These are phyloP conservation scores for Boletus vinaceobasis DNA, from an alignment of 768 basidiomycete genomes.

Conservation along the genomic window DNA sequence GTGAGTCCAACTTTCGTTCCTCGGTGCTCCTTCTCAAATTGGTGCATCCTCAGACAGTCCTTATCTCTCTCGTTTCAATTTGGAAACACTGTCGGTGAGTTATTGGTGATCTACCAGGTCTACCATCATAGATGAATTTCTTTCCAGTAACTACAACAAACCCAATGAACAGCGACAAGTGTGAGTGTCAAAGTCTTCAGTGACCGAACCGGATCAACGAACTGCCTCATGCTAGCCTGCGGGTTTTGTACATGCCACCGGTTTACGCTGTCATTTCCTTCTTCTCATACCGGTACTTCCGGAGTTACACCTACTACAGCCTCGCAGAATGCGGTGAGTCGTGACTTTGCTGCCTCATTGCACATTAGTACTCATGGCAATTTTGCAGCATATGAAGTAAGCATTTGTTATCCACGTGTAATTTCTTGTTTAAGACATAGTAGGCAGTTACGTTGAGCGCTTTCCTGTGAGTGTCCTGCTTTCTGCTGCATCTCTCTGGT, in stretches of 20 bases:
- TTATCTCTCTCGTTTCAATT: slow-evolving; percentile 57
- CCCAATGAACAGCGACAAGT: slow-evolving; percentile 77
- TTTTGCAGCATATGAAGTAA: slow-evolving; percentile 63
- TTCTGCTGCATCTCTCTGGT: neutral
- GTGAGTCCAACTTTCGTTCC: slow-evolving; percentile 37
- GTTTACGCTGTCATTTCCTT: slow-evolving; percentile 83
- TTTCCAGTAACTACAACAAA: slow-evolving; percentile 63
- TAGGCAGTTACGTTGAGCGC: slow-evolving; percentile 82
- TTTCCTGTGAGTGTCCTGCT: slow-evolving; percentile 61
- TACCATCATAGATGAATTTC: neutral
- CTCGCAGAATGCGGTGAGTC: slow-evolving; percentile 48
- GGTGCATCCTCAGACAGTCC: slow-evolving; percentile 44
- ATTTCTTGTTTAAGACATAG: slow-evolving; percentile 16
- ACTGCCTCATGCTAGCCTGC: slow-evolving; percentile 44
- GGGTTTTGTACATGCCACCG: slow-evolving; percentile 81
- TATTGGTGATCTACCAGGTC: neutral
- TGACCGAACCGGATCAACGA: neutral
- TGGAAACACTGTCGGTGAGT: slow-evolving; percentile 62
- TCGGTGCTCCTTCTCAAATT: neutral
- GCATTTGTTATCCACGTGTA: slow-evolving; percentile 8
- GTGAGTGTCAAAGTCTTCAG: slow-evolving; percentile 37
- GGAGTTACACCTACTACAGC: slow-evolving; percentile 65
- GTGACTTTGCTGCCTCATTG: neutral
- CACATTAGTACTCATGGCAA: slow-evolving; percentile 23
- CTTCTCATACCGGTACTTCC: slow-evolving; percentile 81